phyloP scores from a whole-genome alignment of 768 basidiomycete genomes.

The Serendipita indica region DNA sequence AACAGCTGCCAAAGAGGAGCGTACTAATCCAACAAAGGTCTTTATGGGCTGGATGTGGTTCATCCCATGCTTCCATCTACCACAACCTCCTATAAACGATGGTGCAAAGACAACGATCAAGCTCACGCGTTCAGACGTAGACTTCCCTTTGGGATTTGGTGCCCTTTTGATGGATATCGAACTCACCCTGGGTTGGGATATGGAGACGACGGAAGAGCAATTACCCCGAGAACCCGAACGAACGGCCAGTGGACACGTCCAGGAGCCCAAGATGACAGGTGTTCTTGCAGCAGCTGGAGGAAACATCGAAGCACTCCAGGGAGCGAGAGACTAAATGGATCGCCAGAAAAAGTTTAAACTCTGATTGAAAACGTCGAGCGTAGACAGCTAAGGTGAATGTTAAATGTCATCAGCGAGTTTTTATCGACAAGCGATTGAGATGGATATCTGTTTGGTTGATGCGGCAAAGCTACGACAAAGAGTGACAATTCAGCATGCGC shows the following conservation, averaged over 20 bases:
- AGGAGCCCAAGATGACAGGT: not conserved
- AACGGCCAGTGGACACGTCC: not conserved
- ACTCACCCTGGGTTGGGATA: constrained; percentile 41
- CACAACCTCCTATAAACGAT: constrained; percentile 28
- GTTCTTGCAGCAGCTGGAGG: not conserved
- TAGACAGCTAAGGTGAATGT: not conserved
- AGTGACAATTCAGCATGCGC: not conserved
- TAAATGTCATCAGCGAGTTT: not conserved
- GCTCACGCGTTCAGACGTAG: constrained; percentile 48
- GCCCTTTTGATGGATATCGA: constrained; percentile 48
- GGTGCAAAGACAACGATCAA: constrained; percentile 24
- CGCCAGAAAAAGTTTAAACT: not conserved
- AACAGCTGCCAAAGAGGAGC: constrained; percentile 11
- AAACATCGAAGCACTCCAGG: constrained; percentile 2
- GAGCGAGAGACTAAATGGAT: not conserved
- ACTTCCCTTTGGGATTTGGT: constrained; percentile 67
- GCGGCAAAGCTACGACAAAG: not conserved
- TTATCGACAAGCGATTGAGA: too few species aligned
- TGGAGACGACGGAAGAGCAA: constrained; percentile 13
- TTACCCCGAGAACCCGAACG: constrained; percentile 17
- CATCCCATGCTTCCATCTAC: constrained; percentile 70
- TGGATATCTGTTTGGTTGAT: too few species aligned
- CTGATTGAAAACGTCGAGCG: not conserved
- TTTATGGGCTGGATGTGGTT: constrained; percentile 81
- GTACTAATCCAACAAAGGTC: constrained; percentile 28